Evolutionary conservation across 257 asterid species (phyloP).

Genomic region (Coffea canephora): DNA sequence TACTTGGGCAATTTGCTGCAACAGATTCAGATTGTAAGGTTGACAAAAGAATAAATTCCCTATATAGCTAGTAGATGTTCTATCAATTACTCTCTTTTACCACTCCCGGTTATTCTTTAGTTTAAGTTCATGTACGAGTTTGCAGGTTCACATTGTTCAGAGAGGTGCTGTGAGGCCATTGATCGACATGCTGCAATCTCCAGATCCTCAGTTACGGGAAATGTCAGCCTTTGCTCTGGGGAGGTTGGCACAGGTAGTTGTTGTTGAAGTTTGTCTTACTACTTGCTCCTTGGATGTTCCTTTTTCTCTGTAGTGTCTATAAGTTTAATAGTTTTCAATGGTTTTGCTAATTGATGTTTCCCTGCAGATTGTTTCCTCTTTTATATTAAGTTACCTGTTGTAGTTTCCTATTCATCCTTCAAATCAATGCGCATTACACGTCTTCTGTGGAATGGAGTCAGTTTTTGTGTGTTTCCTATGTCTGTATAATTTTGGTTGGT

Average conservation of each 20-base stretch:
- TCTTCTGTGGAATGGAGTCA: not conserved
- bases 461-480: not conserved
- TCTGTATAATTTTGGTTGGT: not conserved
- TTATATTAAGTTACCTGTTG: not conserved
- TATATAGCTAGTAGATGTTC: not conserved
- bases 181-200: slow-evolving; percentile 91
- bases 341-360: not conserved
- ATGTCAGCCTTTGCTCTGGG: slow-evolving; percentile 99
- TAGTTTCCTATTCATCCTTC: not conserved
- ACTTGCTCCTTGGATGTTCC: slow-evolving; percentile 10
- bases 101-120: not conserved
- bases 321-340: not conserved
- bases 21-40: slow-evolving; percentile 99
- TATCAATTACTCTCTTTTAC: not conserved
- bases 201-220: slow-evolving; percentile 90
- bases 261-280: not conserved
- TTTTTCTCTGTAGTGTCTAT: not conserved
- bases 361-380: not conserved
- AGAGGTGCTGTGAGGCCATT: slow-evolving; percentile 98
- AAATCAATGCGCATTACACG: not conserved
- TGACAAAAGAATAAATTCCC: slow-evolving; percentile 25
- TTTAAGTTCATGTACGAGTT: slow-evolving; percentile 1
- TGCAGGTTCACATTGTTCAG: slow-evolving; percentile 94
- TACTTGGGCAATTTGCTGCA: slow-evolving; percentile 98
- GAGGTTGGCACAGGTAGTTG: slow-evolving; percentile 91